Evolutionary conservation across 495 filamentous ascomycete genomes (phyloP).

Genomic region (Aspergillus ostianus): DNA sequence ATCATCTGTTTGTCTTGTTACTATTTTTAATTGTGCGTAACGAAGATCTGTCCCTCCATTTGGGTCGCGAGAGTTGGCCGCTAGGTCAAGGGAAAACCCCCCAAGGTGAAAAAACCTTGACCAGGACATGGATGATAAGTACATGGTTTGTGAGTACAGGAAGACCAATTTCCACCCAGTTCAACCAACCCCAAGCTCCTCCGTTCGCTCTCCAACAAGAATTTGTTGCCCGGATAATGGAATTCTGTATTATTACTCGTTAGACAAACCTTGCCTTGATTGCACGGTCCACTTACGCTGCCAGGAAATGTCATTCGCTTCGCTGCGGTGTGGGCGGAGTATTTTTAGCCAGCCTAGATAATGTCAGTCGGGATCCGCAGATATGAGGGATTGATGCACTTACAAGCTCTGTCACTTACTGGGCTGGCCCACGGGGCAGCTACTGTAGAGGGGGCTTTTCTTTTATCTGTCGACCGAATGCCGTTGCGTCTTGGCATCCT

Average conservation of each 20-base stretch:
- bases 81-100: conserved; percentile 19
- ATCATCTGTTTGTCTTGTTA: background rate
- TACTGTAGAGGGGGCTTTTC: background rate
- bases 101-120: conserved; percentile 22
- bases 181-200: conserved; percentile 2
- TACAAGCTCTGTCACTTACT: conserved; percentile 15
- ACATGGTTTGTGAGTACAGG: background rate
- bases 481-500: background rate
- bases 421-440: conserved; percentile 6
- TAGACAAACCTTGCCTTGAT: background rate
- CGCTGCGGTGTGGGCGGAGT: conserved; percentile 3
- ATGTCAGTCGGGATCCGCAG: background rate
- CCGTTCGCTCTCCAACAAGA: background rate
- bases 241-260: background rate
- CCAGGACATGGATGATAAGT: conserved; percentile 9
- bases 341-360: conserved; percentile 20
- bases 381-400: background rate
- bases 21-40: background rate
- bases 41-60: conserved; percentile 17
- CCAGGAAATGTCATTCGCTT: background rate
- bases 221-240: background rate
- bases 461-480: too few species aligned
- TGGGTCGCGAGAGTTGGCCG: conserved; percentile 4
- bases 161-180: background rate
- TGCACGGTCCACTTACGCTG: conserved; percentile 4